Evolutionary conservation across 225 moss, liverwort and hornwort species (phyloP), one percentile per base, ranked within the genome.

Genomic region (Neckera pumila): DNA sequence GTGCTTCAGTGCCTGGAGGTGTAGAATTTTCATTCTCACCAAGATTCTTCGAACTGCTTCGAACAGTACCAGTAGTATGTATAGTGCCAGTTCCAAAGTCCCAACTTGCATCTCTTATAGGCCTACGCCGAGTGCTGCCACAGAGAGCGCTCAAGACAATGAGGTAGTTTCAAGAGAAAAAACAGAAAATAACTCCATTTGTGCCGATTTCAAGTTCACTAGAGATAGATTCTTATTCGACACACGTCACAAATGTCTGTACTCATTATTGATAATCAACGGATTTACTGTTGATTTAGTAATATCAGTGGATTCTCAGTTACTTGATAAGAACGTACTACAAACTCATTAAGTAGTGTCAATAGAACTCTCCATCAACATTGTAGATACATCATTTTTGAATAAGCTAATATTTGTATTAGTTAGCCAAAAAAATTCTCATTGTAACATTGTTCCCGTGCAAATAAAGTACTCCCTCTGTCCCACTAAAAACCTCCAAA

Each of bases 71-170:
- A 51, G 95, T 94, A 75, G 94, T 94, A 27, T 94, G 95, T 42
- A 92, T 72, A 53, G 95, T 93, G 71, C 91, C 93, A 85, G 98
- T 97, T 69, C 97, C 96, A 40, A 98, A 98, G 89, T 98, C 98
- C 98, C 98, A 98, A 90, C 98, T 98, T 62, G 97, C 95, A 92
- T 97, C 94, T 86, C 95, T 93, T 22, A 93, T 57, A 87, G 97
- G 93, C 84, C 85, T 95, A 38, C 95, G 95, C 83, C 95, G 94
- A 89, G 89, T 89, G 73, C 92, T 95, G 92, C 73, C 76, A 91
- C 90, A 86, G 63, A 36, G 5, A 67, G 47, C 58, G 61, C 58
- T 83, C 78, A 77, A 82, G 75, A 59, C 13, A 78, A 78, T 82
- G 58, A 79, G 67, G 38, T 45, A 25, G 9, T 38, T 82, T 85